A percentile compares a stretch with the other conserved stretches of the same genome.
phyloP scores from a whole-genome alignment of 495 filamentous ascomycete species.

The Hypoxylon subgilvum region DNA sequence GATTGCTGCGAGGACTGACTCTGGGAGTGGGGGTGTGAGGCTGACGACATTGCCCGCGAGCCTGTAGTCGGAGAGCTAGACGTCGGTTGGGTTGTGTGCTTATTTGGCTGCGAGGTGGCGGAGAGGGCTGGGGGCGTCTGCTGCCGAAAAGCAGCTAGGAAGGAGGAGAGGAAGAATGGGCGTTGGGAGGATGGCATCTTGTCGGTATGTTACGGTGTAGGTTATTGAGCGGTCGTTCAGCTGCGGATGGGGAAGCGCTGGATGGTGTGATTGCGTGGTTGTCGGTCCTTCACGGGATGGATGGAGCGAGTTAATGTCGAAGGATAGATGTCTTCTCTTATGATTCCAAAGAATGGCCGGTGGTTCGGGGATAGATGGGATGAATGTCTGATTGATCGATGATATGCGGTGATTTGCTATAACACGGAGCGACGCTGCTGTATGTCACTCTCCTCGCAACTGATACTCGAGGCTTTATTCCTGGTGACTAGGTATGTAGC shows the following conservation, averaged over 20 bases:
- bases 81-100: slow-evolving; percentile 46
- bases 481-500: too few relatives aligned
- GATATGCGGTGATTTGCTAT: slow-evolving; percentile 14
- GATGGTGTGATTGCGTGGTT: background rate
- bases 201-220: slow-evolving; percentile 1
- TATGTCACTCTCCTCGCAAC: background rate
- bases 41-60: slow-evolving; percentile 52
- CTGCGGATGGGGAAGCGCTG: background rate
- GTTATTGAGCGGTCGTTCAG: background rate
- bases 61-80: slow-evolving; percentile 36
- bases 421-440: background rate
- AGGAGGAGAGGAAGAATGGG: slow-evolving; percentile 80
- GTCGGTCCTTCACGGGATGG: background rate
- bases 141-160: slow-evolving; percentile 81
- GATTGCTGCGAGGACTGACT: slow-evolving; percentile 42
- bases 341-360: background rate
- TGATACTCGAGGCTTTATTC: background rate
- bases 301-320: background rate
- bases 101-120: slow-evolving; percentile 49
- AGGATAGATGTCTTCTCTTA: background rate
- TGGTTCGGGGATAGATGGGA: slow-evolving; percentile 3
- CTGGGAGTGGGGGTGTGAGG: slow-evolving; percentile 40
- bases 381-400: background rate
- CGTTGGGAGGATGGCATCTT: slow-evolving; percentile 73
- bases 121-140: slow-evolving; percentile 45